Evolutionary conservation across 2,329 filamentous ascomycete species (phyloP), one percentile per base, ranked within the genome.

Genomic region (Akanthomyces lecanii): DNA sequence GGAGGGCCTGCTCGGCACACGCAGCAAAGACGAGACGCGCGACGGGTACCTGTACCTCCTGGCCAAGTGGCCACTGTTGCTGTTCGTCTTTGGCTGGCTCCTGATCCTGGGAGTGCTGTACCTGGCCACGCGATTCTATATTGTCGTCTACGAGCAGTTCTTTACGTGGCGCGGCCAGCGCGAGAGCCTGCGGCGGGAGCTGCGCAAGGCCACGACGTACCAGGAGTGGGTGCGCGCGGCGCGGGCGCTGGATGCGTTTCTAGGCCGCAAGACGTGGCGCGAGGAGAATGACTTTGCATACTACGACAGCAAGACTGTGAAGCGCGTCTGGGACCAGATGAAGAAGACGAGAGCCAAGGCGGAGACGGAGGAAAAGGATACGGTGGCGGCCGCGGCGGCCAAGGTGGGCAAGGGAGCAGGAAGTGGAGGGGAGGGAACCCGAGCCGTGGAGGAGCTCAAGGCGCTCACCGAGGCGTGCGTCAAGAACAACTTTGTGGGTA

Each of bases 401-500:
- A 62, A 42, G 52, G 14, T 81, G 58, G 72, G 71, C 42, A 71
- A 71, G 5, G 73, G 33, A 36, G 33, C 33, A 36, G 33, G 33
- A 36, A 36, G 75, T 30, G 73, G 79, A 4, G 56, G 66, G 53
- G 75, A 71, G 64, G 73, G 76, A 10, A 73, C 77, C 56, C 79
- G 83, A 64, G 82, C 88, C 0, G 79, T 92, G 3, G 89, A 94
- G 66, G 91, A 95, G 61, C 81, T 99, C 61, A 89, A 87, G 65
- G 83, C 83, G 0, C 77, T 98, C 64, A 80, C 96, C 23, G 92
- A 97, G 77, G 91, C 91, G 16, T 98, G 93, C 73, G 89, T 97
- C 69, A 99, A 97, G 82, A 96, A 93, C 76, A 98, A 99, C 72
- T 99, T 98, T 76, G 92, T 91, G 21, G 95, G 95, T 0, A 88